These are phyloP conservation scores for Theobroma grandiflorum DNA, from an alignment of 441 rosid genomes.

Conservation along the genomic window DNA sequence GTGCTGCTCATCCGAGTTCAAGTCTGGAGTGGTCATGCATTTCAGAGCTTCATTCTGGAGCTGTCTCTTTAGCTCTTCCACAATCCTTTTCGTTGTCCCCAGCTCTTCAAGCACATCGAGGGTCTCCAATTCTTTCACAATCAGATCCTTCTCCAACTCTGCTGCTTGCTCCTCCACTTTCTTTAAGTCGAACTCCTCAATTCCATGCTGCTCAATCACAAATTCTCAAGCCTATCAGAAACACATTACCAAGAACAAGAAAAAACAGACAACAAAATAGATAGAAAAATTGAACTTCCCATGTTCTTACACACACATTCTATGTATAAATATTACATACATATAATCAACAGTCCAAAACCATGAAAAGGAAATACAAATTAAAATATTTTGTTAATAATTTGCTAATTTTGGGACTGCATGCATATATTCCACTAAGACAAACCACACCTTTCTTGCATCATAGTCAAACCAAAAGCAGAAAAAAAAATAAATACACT, in stretches of 20 bases:
- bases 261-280: background rate
- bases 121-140: constrained; percentile 89
- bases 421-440: background rate
- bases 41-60: constrained; percentile 85
- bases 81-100: constrained; percentile 81
- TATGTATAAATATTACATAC: no score
- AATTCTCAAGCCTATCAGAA: background rate
- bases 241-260: background rate
- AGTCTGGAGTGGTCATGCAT: constrained; percentile 53
- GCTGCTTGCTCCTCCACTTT: constrained; percentile 90
- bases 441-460: background rate
- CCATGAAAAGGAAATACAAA: background rate
- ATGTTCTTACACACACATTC: no score
- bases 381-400: background rate
- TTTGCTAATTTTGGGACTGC: background rate
- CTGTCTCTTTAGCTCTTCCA: constrained; percentile 84
- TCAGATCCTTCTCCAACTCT: constrained; percentile 87
- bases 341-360: no score
- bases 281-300: no score
- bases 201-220: constrained; percentile 42
- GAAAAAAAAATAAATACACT: constrained; percentile 28
- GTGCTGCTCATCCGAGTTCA: constrained; percentile 42
- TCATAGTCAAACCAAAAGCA: background rate
- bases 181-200: constrained; percentile 80
- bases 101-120: constrained; percentile 94